Evolutionary conservation across 495 filamentous ascomycete species (phyloP), one percentile per base, ranked within the genome.

Genomic region (Filosporella fistucella): DNA sequence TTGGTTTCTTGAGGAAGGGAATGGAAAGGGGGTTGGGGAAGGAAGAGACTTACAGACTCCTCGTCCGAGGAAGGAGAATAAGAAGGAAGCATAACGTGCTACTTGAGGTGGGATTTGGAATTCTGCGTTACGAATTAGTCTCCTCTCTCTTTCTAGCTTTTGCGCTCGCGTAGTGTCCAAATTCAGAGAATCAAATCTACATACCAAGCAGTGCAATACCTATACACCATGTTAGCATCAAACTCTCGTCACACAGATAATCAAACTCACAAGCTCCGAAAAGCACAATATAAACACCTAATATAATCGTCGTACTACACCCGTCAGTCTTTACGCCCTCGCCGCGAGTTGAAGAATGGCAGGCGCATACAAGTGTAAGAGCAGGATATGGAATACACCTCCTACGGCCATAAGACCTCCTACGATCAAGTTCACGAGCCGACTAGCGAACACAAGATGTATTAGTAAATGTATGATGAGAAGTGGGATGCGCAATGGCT

Each of bases 61-160:
- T 57, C 93, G 90, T 43, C 93, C 93, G 55, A 97, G 63, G 78
- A 99, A 97, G 36, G 84, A 90, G 76, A 96, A 97, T 61, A 97
- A 82, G 80, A 99, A 99, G 20, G 86, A 90, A 14, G 91, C 93
- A 76, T 97, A 96, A 63, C 86, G 81, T 49, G 89, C 84, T 29
- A 95, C 75, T 63, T 95, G 90, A 26, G 90, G 88, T 4, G 94
- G 94, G 55, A 96, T 89, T 68, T 95, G 91, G 69, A 96, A 93
- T 68, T 99, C 93, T 58, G 55, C 14, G n/a, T 21, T 38, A 20
- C n/a, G 10, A 3, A 22, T 38, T 38, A 38, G 35, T 4, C n/a
- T 35, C 13, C 13, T 4, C 28, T 6, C 4, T 4, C 23, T 21
- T 21, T 21, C 35, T 7, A 22, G 35, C 35, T n/a, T n/a, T n/a